phyloP scores from a whole-genome alignment of 2,329 filamentous ascomycete species.

The Stemphylium beticola region DNA sequence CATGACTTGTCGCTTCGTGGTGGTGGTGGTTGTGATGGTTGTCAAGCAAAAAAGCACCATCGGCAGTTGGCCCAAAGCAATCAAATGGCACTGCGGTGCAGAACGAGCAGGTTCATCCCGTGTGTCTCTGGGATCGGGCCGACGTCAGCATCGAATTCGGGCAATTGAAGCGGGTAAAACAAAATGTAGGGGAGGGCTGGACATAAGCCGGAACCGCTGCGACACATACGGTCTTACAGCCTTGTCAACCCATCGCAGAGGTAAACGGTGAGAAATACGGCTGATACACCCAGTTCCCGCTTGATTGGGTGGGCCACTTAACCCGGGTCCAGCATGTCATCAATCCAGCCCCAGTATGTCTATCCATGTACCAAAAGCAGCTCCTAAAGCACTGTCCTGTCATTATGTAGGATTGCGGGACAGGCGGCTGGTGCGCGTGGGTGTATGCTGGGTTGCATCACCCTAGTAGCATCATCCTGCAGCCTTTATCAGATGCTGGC shows the following conservation, averaged over 20 bases:
- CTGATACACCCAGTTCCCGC: conserved; percentile 1
- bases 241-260: conserved; percentile 9
- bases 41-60: neutral
- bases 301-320: conserved; percentile 7
- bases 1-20: conserved; percentile 9
- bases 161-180: conserved; percentile 7
- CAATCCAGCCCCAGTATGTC: conserved; percentile 4
- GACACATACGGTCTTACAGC: conserved; percentile 13
- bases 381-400: conserved; percentile 4
- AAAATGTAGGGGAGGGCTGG: neutral
- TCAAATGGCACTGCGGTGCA: neutral
- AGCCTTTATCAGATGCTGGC: neutral
- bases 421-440: conserved; percentile 10
- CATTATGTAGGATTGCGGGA: conserved; percentile 5
- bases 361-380: conserved; percentile 4
- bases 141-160: neutral
- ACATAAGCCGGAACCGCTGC: conserved; percentile 4
- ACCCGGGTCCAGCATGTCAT: conserved; percentile 9
- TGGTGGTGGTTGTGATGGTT: neutral
- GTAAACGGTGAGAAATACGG: conserved; percentile 14
- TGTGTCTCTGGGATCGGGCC: conserved; percentile 8
- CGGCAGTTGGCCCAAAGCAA: conserved; percentile 7
- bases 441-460: neutral
- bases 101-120: neutral
- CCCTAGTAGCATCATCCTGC: conserved; percentile 4